Percentiles rank a stretch among this genome's conserved stretches.
These are phyloP conservation scores for Marasmius sp. DNA, from an alignment of 1,284 basidiomycete genomes.

Conservation along the genomic window DNA sequence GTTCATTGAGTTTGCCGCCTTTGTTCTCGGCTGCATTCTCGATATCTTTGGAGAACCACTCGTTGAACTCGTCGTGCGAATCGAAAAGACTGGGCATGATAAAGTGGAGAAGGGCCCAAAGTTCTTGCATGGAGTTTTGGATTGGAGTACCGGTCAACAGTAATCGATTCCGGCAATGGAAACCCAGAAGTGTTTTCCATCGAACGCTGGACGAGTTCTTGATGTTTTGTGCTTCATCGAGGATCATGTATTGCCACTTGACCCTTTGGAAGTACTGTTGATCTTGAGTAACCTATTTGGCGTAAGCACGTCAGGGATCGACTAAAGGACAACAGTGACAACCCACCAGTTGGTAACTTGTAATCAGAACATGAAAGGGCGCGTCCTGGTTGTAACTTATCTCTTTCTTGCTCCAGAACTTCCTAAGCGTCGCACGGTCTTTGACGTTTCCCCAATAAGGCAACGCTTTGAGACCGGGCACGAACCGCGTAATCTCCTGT, in stretches of 20 bases:
- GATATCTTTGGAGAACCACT: slow-evolving; percentile 99
- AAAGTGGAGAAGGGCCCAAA: slow-evolving; percentile 99
- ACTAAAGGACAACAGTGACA: neutral
- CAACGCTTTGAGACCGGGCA: slow-evolving; percentile 90
- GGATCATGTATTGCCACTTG: slow-evolving; percentile 99
- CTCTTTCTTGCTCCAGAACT: slow-evolving; percentile 99
- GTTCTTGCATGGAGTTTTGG: slow-evolving; percentile 99
- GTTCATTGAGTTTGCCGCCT: slow-evolving; percentile 89
- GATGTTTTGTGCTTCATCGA: slow-evolving; percentile 99
- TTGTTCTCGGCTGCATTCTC: slow-evolving; percentile 94
- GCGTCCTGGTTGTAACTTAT: slow-evolving; percentile 95
- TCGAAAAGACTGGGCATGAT: slow-evolving; percentile 99
- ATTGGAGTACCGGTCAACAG: slow-evolving; percentile 98
- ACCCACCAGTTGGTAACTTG: slow-evolving; percentile 92
- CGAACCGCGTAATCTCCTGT: slow-evolving; percentile 95
- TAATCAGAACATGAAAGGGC: slow-evolving; percentile 96
- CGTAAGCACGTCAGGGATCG: neutral
- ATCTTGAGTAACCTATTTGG: slow-evolving; percentile 83
- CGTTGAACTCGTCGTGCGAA: slow-evolving; percentile 99
- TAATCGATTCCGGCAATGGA: slow-evolving; percentile 95
- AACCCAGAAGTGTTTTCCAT: slow-evolving; percentile 96
- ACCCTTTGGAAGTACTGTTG: slow-evolving; percentile 98
- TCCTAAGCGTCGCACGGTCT: slow-evolving; percentile 91
- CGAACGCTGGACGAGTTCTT: slow-evolving; percentile 97
- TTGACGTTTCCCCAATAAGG: slow-evolving; percentile 99